These are phyloP conservation scores for Suillus subalutaceus DNA, from an alignment of 768 basidiomycete species.

Conservation along the genomic window DNA sequence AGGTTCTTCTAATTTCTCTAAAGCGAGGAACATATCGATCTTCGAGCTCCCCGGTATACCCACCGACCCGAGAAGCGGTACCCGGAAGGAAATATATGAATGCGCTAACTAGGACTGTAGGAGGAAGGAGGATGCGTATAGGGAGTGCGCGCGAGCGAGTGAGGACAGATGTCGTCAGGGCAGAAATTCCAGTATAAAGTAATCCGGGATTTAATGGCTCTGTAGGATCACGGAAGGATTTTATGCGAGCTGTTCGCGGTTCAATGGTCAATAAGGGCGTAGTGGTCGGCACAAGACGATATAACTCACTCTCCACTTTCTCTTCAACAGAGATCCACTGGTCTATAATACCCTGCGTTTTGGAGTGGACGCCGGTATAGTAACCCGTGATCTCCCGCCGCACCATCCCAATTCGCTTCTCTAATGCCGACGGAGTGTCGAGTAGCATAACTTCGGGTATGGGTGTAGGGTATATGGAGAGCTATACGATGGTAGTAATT, in stretches of 20 bases:
- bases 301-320: conserved; percentile 77
- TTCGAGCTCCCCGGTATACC: conserved; percentile 71
- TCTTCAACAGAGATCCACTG: conserved; percentile 88
- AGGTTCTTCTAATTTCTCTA: conserved; percentile 67
- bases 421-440: conserved; percentile 73
- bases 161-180: conserved; percentile 86
- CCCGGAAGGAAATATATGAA: conserved; percentile 86
- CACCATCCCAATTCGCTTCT: conserved; percentile 72
- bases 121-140: conserved; percentile 74
- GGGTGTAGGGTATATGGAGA: conserved; percentile 78
- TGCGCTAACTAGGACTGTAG: conserved; percentile 68
- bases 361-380: conserved; percentile 58
- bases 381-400: conserved; percentile 61
- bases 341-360: conserved; percentile 73
- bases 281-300: background rate
- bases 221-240: conserved; percentile 75
- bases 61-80: conserved; percentile 69
- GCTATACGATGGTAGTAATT: conserved; percentile 44
- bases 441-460: conserved; percentile 69
- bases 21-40: conserved; percentile 67
- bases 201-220: conserved; percentile 89
- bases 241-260: conserved; percentile 64
- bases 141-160: conserved; percentile 76
- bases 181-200: conserved; percentile 87
- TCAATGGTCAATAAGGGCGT: background rate